A percentile compares a stretch with the other conserved stretches of the same genome.
phyloP scores from a whole-genome alignment of 805 yeast species.

The Wickerhamomyces ciferrii region DNA sequence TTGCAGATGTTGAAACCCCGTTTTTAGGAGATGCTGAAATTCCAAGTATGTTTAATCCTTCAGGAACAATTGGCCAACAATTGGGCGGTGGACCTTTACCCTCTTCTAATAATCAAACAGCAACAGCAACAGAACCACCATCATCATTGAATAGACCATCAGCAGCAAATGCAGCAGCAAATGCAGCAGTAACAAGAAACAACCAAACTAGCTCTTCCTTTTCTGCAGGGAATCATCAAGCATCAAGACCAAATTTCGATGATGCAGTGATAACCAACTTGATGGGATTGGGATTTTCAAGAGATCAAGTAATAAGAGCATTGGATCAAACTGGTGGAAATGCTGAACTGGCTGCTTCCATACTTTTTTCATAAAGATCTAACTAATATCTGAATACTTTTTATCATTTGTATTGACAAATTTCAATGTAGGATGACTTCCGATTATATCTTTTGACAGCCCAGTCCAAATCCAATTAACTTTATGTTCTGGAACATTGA shows the following conservation, averaged over 20 bases:
- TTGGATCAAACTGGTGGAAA: conserved; percentile 67
- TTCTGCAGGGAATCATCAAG: neutral
- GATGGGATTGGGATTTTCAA: conserved; percentile 65
- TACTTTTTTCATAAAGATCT: conserved; percentile 42
- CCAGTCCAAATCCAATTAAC: conserved; percentile 31
- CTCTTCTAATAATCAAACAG: conserved; percentile 2
- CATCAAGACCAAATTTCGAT: conserved; percentile 13
- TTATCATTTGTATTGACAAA: conserved; percentile 4
- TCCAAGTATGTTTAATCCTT: conserved; percentile 18
- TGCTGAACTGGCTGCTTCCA: conserved; percentile 80
- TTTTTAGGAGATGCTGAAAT: conserved; percentile 74
- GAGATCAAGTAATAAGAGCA: conserved; percentile 59
- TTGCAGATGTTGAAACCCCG: conserved; percentile 68
- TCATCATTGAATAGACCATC: neutral
- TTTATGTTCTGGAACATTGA: conserved; percentile 42
- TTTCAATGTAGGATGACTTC: conserved; percentile 20
- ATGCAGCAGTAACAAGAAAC: conserved; percentile 3
- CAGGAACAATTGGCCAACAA: neutral
- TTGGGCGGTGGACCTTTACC: conserved; percentile 24
- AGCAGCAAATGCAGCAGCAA: conserved; percentile 5
- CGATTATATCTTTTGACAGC: conserved; percentile 20
- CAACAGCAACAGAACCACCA: conserved; percentile 5
- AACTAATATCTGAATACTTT: neutral
- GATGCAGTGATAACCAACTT: conserved; percentile 42
- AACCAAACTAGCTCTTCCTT: neutral